Conservation (phyloP, 192 early-diverging fungal species). For the Dispira simplex region DNA sequence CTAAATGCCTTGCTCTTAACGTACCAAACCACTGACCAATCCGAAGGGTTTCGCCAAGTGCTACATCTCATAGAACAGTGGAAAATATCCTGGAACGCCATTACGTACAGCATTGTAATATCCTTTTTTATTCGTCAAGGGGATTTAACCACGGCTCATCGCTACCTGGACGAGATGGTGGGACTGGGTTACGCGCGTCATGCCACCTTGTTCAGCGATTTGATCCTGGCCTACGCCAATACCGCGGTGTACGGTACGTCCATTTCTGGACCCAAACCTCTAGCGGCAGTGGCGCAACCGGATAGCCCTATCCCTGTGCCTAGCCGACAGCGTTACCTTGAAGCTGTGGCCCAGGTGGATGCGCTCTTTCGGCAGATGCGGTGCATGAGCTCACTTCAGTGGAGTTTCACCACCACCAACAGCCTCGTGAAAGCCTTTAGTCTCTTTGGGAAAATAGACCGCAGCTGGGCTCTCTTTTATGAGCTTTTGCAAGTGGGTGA, state of each 20-base stretch:
- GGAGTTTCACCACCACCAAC: neutral
- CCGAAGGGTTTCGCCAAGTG: neutral
- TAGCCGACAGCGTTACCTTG: neutral
- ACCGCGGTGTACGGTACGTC: neutral
- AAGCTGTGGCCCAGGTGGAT: neutral
- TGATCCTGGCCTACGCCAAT: conserved; percentile 1
- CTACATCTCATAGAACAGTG: neutral
- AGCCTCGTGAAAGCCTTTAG: neutral
- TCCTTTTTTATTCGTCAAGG: neutral
- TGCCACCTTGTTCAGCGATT: neutral
- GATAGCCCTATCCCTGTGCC: too few relatives aligned
- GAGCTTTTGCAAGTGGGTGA: neutral
- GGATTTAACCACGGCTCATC: neutral
- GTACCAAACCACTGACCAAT: neutral
- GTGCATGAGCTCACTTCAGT: neutral
- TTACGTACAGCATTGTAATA: neutral
- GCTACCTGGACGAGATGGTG: neutral
- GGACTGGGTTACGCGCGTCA: neutral
- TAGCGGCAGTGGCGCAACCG: neutral
- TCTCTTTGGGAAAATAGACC: neutral
- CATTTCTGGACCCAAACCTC: neutral
- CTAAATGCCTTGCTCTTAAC: neutral
- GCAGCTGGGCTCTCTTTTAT: neutral
- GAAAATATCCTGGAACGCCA: neutral
- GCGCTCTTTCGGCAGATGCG: neutral